These are phyloP conservation scores for Cicer chorassanicum DNA, from an alignment of 306 rosid genomes.

Conservation along the genomic window DNA sequence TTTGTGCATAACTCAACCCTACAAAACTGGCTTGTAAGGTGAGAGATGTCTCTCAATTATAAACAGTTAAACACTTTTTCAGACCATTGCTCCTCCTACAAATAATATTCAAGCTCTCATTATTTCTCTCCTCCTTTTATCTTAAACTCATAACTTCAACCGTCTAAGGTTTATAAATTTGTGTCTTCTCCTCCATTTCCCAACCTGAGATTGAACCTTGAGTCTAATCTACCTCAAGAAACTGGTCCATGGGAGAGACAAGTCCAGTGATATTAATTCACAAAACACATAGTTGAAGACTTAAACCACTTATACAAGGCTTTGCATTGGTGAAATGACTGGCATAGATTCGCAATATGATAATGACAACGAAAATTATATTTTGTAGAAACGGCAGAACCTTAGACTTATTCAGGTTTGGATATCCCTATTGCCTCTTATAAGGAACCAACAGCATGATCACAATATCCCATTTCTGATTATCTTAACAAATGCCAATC, in stretches of 20 bases:
- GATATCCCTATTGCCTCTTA: background rate
- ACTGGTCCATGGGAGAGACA: background rate
- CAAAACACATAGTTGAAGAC: background rate
- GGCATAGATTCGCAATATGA: background rate
- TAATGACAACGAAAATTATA: background rate
- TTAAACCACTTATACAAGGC: conserved; percentile 7
- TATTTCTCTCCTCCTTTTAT: background rate
- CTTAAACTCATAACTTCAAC: background rate
- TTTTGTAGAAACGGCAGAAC: background rate
- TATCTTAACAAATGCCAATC: conserved; percentile 9
- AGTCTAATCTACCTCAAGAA: conserved; percentile 12
- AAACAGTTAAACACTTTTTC: no score
- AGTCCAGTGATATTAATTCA: background rate
- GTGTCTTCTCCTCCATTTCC: conserved; percentile 18
- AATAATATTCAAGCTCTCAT: background rate
- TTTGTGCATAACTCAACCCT: no score
- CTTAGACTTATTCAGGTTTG: background rate
- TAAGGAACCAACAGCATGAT: background rate
- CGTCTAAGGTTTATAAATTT: background rate
- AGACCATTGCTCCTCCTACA: no score
- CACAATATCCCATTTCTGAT: background rate
- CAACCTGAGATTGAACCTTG: conserved; percentile 3
- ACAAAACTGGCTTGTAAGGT: no score
- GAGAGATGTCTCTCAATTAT: no score
- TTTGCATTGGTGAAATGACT: background rate